phyloP scores from a whole-genome alignment of 208 protist genomes.

The Acanthamoeba sp. region DNA sequence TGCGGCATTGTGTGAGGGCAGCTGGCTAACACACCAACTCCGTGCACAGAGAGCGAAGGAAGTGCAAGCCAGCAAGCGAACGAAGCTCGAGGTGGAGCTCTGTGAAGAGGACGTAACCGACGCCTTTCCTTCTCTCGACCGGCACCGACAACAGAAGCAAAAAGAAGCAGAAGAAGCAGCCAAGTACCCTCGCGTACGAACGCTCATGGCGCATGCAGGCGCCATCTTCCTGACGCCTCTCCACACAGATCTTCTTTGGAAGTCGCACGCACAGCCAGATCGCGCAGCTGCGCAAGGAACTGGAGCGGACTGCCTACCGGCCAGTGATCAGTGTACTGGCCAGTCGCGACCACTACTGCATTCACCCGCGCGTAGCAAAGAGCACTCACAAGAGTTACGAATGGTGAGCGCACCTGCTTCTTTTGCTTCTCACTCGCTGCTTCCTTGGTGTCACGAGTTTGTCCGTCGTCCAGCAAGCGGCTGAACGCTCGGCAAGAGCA shows the following conservation, averaged over 20 bases:
- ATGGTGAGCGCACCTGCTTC: conserved; percentile 41
- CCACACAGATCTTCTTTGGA: conserved; percentile 93
- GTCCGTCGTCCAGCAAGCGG: neutral
- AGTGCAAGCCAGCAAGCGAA: neutral
- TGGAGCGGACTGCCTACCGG: conserved; percentile 93
- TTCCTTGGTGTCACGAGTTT: neutral
- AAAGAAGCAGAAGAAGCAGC: neutral
- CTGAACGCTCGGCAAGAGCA: neutral
- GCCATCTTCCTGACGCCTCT: neutral
- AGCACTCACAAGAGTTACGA: conserved; percentile 66
- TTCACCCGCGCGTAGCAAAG: conserved; percentile 90
- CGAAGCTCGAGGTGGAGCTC: conserved; percentile 8
- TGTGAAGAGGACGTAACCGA: neutral
- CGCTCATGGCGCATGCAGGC: too few relatives aligned
- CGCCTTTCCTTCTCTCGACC: neutral
- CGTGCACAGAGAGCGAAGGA: neutral
- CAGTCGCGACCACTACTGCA: conserved; percentile 96
- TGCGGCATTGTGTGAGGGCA: too few relatives aligned
- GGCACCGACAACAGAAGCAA: conserved; percentile 13
- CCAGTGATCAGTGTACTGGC: conserved; percentile 80
- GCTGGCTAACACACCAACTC: neutral
- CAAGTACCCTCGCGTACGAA: conserved; percentile 15
- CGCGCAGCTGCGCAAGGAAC: conserved; percentile 94
- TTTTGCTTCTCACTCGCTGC: neutral
- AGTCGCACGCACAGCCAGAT: conserved; percentile 98